Percentiles rank a stretch among this genome's conserved stretches.
These are phyloP conservation scores for Yamadazyma atmosphaerica DNA, from an alignment of 1,139 yeast species.

Conservation along the genomic window DNA sequence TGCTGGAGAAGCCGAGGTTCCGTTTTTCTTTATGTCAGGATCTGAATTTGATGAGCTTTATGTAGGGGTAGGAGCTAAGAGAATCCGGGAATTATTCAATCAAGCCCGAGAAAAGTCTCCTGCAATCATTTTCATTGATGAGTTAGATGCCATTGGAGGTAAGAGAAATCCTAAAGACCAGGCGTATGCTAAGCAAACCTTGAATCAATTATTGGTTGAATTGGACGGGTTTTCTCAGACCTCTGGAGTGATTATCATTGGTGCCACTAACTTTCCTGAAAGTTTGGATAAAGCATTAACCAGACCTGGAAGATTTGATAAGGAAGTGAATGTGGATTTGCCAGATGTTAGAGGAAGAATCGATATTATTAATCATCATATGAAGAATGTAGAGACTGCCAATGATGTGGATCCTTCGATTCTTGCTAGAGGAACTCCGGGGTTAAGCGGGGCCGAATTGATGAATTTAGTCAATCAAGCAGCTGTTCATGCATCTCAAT, in stretches of 20 bases:
- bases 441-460: constrained; percentile 94
- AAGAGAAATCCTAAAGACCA: constrained; percentile 97
- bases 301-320: constrained; percentile 98
- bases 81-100: constrained; percentile 88
- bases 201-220: constrained; percentile 93
- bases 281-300: constrained; percentile 94
- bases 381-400: constrained; percentile 85
- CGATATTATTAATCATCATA: constrained; percentile 88
- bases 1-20: constrained; percentile 99
- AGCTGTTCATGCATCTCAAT: constrained; percentile 93
- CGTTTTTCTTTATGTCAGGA: constrained; percentile 97
- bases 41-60: constrained; percentile 97
- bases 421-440: constrained; percentile 96
- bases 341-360: constrained; percentile 98
- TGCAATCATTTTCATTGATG: constrained; percentile 94
- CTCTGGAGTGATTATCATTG: constrained; percentile 91
- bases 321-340: constrained; percentile 89
- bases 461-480: constrained; percentile 97
- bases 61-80: constrained; percentile 98
- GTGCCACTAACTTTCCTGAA: constrained; percentile 98
- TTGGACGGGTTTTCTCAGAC: constrained; percentile 95
- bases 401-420: constrained; percentile 83
- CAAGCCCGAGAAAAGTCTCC: constrained; percentile 97
- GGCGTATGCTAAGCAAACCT: constrained; percentile 95
- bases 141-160: constrained; percentile 97